phyloP scores from a whole-genome alignment of 208 protist species.

The Trypanosoma caninum region DNA sequence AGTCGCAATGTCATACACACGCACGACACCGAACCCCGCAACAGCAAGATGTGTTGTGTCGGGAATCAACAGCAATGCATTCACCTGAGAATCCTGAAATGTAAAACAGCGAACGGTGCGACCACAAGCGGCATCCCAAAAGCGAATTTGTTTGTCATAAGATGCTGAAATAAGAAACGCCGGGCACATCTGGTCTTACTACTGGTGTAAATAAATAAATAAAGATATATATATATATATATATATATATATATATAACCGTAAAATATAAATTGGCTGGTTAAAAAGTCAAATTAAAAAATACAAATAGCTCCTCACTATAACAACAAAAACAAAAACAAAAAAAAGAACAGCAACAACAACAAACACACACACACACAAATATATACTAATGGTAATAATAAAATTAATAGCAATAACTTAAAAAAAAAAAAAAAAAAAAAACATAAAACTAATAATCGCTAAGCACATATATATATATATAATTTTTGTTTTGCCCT shows the following conservation, averaged over 20 bases:
- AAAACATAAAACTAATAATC: too few relatives aligned
- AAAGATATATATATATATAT: conserved; percentile 1
- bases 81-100: conserved; percentile 83
- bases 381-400: neutral
- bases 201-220: neutral
- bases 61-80: conserved; percentile 52
- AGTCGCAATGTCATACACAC: conserved; percentile 51
- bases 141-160: conserved; percentile 85
- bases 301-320: too few relatives aligned
- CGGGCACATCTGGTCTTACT: conserved; percentile 22
- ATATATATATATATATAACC: neutral
- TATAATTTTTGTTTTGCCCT: neutral
- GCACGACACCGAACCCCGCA: conserved; percentile 62
- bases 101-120: conserved; percentile 66
- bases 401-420: neutral
- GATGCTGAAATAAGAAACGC: conserved; percentile 69
- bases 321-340: too few relatives aligned
- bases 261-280: too few relatives aligned
- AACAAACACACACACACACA: neutral
- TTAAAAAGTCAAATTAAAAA: too few relatives aligned
- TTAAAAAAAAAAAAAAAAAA: neutral
- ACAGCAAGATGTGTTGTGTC: conserved; percentile 65
- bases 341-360: neutral
- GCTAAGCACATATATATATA: too few relatives aligned
- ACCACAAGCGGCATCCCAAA: conserved; percentile 72